Evolutionary conservation across 306 rosid species (phyloP).

Genomic region (Quercus cerris): DNA sequence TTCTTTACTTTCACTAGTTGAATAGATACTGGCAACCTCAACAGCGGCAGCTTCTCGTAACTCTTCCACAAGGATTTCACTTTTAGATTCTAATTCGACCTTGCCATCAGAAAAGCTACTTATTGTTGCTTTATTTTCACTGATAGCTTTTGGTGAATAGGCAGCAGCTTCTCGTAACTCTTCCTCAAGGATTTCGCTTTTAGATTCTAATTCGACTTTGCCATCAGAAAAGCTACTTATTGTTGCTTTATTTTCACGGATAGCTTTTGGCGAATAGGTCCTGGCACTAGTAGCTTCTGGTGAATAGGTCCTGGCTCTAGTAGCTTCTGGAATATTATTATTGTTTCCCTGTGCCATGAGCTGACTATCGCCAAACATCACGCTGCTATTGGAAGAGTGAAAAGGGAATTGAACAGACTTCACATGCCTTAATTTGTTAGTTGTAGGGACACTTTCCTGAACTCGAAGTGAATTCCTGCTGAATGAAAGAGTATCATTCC

Average conservation of each 20-base stretch:
- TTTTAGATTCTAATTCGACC: slow-evolving; percentile 44
- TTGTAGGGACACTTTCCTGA: slow-evolving; percentile 17
- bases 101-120: slow-evolving; percentile 19
- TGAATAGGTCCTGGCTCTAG: slow-evolving; percentile 20
- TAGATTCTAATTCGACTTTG: slow-evolving; percentile 40
- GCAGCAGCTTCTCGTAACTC: slow-evolving; percentile 89
- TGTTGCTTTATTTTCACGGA: slow-evolving; percentile 18
- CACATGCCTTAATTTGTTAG: slow-evolving; percentile 40
- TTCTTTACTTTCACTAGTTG: slow-evolving; percentile 19
- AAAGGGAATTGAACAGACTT: slow-evolving; percentile 33
- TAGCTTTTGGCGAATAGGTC: slow-evolving; percentile 11
- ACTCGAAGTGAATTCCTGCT: slow-evolving; percentile 29
- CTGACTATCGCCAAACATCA: slow-evolving; percentile 24
- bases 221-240: slow-evolving; percentile 23
- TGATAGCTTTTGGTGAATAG: too few species aligned
- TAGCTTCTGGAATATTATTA: slow-evolving; percentile 23
- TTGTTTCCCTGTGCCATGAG: slow-evolving; percentile 31
- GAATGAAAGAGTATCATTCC: slow-evolving; percentile 20
- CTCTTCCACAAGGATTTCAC: slow-evolving; percentile 74
- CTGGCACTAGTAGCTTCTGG: slow-evolving; percentile 22
- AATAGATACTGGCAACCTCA: slow-evolving; percentile 49
- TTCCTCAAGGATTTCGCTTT: slow-evolving; percentile 65
- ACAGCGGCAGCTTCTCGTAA: slow-evolving; percentile 82
- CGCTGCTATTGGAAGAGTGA: slow-evolving; percentile 33
- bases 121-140: slow-evolving; percentile 24